A percentile compares a stretch with the other conserved stretches of the same genome.
These are phyloP conservation scores for Rutstroemia sp. DNA, from an alignment of 2,329 filamentous ascomycete genomes.

Conservation along the genomic window DNA sequence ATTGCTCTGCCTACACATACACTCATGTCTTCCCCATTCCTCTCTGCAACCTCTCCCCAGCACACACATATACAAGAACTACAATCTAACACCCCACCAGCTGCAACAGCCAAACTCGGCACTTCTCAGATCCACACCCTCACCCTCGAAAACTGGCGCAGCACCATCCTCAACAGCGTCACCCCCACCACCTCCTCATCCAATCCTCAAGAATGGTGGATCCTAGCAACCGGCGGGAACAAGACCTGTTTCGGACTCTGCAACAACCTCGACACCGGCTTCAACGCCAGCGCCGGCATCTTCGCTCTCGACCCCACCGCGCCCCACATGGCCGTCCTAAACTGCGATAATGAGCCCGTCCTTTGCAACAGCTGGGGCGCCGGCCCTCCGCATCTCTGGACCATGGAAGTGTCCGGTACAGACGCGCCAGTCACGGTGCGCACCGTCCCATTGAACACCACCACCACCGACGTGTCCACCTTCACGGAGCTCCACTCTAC, in stretches of 20 bases:
- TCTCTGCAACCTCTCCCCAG: too few relatives aligned
- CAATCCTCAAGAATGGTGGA: slow-evolving; percentile 67
- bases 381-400: slow-evolving; percentile 56
- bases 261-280: slow-evolving; percentile 53
- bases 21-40: too few relatives aligned
- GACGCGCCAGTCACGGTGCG: slow-evolving; percentile 58
- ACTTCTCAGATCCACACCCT: slow-evolving; percentile 47
- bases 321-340: slow-evolving; percentile 61
- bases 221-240: slow-evolving; percentile 68
- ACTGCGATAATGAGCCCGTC: slow-evolving; percentile 68
- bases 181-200: slow-evolving; percentile 42
- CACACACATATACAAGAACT: too few relatives aligned
- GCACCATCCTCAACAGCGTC: slow-evolving; percentile 56
- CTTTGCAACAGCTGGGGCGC: slow-evolving; percentile 70
- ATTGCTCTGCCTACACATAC: too few relatives aligned
- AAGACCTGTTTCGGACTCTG: slow-evolving; percentile 67
- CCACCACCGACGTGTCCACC: slow-evolving; percentile 56
- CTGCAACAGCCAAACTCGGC: slow-evolving; percentile 43
- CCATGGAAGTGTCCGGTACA: slow-evolving; percentile 59
- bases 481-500: slow-evolving; percentile 52
- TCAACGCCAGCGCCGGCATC: slow-evolving; percentile 57
- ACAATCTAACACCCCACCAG: slow-evolving; percentile 22
- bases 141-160: slow-evolving; percentile 63
- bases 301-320: slow-evolving; percentile 53
- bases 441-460: slow-evolving; percentile 61